Conservation (phyloP, 495 filamentous ascomycete genomes). For the Hamigera avellanea region DNA sequence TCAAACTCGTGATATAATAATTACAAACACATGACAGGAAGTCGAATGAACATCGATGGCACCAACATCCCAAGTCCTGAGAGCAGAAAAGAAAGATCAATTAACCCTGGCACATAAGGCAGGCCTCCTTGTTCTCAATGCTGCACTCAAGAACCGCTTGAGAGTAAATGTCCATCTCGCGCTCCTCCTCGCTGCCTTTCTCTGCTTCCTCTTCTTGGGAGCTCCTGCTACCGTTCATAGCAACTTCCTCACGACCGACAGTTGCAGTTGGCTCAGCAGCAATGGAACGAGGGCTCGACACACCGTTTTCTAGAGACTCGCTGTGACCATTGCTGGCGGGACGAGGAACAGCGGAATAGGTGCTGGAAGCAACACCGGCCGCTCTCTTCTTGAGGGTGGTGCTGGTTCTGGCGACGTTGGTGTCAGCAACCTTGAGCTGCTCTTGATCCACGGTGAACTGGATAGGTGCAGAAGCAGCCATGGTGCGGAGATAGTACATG, state of each 20-base stretch:
- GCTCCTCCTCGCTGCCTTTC: constrained; percentile 52
- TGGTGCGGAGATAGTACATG: constrained; percentile 99
- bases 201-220: constrained; percentile 43
- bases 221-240: constrained; percentile 2
- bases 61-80: constrained; percentile 11
- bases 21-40: constrained; percentile 15
- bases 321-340: constrained; percentile 26
- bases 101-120: constrained; percentile 83
- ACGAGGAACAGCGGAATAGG: constrained; percentile 48
- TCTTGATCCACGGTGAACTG: constrained; percentile 99
- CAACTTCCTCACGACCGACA: constrained; percentile 30
- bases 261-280: constrained; percentile 51
- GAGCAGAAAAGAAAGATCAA: constrained; percentile 6
- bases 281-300: constrained; percentile 63
- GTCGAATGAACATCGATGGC: constrained; percentile 5
- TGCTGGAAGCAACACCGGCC: constrained; percentile 32
- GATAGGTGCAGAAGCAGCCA: constrained; percentile 91
- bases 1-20: constrained; percentile 30
- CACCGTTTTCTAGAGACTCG: constrained; percentile 33
- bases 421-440: constrained; percentile 80
- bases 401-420: constrained; percentile 55
- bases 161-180: constrained; percentile 86
- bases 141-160: constrained; percentile 84
- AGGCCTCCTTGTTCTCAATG: constrained; percentile 84
- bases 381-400: constrained; percentile 54